Evolutionary conservation across 768 basidiomycete species (phyloP).

Genomic region (Leucosporidium scottii): DNA sequence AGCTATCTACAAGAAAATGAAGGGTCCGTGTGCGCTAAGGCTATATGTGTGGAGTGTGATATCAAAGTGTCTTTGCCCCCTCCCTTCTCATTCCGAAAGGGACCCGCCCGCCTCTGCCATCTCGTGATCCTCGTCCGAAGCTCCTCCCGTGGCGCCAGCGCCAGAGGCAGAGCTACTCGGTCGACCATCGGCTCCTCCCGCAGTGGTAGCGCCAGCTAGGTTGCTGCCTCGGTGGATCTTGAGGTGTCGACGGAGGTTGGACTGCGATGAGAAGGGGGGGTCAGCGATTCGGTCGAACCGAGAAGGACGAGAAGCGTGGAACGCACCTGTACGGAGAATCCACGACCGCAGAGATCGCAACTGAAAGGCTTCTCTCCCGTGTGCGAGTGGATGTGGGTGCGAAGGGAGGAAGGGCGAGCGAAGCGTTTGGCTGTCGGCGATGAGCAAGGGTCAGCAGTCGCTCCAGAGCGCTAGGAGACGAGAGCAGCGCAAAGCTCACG

Average conservation of each 20-base stretch:
- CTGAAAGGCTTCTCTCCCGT: conserved; percentile 37
- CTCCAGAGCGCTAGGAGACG: neutral
- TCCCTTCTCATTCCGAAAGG: no score
- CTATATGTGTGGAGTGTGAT: no score
- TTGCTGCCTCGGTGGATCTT: conserved; percentile 20
- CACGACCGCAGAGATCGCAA: conserved; percentile 27
- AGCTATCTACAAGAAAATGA: no score
- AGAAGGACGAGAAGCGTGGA: neutral
- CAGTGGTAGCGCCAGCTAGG: no score
- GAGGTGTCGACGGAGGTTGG: conserved; percentile 29
- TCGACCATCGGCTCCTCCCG: no score
- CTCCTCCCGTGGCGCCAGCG: no score
- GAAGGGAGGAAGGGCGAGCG: conserved; percentile 31
- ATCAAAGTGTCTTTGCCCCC: no score
- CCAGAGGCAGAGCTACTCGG: no score
- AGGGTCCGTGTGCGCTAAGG: no score
- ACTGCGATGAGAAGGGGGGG: conserved; percentile 3
- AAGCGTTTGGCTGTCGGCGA: conserved; percentile 30
- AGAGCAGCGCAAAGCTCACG: conserved; percentile 6
- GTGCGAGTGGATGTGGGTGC: conserved; percentile 35
- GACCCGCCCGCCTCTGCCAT: no score
- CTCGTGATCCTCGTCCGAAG: no score
- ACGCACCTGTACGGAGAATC: conserved; percentile 32
- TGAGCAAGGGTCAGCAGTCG: neutral
- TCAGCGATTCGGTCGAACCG: neutral